Conservation (phyloP, 331 rosid species). For the Telfairia occidentalis region DNA sequence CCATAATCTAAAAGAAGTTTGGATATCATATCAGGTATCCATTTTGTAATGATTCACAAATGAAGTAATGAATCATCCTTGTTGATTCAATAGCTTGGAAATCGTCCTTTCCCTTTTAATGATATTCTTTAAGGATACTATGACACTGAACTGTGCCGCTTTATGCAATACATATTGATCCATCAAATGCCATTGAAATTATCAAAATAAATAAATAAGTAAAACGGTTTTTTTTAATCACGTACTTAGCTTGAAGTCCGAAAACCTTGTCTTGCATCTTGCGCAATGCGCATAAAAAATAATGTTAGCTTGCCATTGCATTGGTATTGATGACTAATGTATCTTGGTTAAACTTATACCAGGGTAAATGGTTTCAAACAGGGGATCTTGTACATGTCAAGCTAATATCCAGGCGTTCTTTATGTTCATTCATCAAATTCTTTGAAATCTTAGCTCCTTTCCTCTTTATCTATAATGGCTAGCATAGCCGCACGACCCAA, state of each 20-base stretch:
- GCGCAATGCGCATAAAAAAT: neutral
- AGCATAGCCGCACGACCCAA: neutral
- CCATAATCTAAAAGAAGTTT: conserved; percentile 82
- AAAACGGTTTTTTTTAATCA: neutral
- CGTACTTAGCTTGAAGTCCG: neutral
- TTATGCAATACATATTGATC: neutral
- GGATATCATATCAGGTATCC: conserved; percentile 89
- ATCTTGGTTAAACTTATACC: neutral
- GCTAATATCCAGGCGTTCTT: neutral
- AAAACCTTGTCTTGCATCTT: neutral
- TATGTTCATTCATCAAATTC: neutral
- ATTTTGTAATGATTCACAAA: neutral
- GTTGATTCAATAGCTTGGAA: neutral
- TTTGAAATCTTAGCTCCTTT: neutral
- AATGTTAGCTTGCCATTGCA: neutral
- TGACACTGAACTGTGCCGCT: neutral
- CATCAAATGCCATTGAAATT: neutral
- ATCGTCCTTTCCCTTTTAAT: neutral
- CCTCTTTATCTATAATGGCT: neutral
- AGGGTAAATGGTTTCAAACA: neutral
- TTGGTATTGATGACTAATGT: neutral
- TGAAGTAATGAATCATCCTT: neutral
- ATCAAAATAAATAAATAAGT: no score
- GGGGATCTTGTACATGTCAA: neutral
- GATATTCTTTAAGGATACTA: neutral